Evolutionary conservation across 2,329 filamentous ascomycete species (phyloP), one percentile per base, ranked within the genome.

Genomic region (Leptographium lundbergii): DNA sequence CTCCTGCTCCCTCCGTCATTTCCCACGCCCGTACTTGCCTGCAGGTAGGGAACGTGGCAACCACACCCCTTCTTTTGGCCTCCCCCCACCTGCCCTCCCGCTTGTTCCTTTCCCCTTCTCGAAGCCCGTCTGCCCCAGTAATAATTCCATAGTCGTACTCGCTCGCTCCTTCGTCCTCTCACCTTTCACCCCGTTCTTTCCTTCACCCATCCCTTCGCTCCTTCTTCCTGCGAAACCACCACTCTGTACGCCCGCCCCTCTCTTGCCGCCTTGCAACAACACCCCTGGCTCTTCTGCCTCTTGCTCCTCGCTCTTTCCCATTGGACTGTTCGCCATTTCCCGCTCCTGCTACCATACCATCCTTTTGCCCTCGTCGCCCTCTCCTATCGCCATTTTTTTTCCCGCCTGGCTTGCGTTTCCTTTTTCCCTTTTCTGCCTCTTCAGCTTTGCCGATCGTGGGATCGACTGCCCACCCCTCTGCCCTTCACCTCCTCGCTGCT

Each of bases 21-120:
- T 22, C 42, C 42, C 19, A 45, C 6, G 48, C 27, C 9, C 24
- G 48, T 29, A 29, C 25, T 51, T 14, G 48, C 48, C 48, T 51
- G 48, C 48, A 32, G 52, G 27, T 34, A 39, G 32, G 50, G 57
- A 62, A 62, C 59, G 57, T 61, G 61, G 59, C 57, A 52, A 42
- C 42, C 59, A 59, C 59, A 57, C 59, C 56, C 58, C 54, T 51
- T 47, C 51, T 36, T 25, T 54, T 27, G 27, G 22, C 51, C 36
- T 39, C 50, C 42, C 34, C 29, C 56, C 56, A 53, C 32, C 34
- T 54, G 51, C 50, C 34, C 47, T 58, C 56, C 54, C 61, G 53
- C 53, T 57, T 57, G 57, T 62, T 62, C 61, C 59, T 60, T 61
- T 27, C 51, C 54, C 61, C 60, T 63, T 63, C 62, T 63, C 59